A percentile compares a stretch with the other conserved stretches of the same genome.
These are phyloP conservation scores for Discostella pseudostelligera DNA, from an alignment of 108 stramenopile species.

Conservation along the genomic window DNA sequence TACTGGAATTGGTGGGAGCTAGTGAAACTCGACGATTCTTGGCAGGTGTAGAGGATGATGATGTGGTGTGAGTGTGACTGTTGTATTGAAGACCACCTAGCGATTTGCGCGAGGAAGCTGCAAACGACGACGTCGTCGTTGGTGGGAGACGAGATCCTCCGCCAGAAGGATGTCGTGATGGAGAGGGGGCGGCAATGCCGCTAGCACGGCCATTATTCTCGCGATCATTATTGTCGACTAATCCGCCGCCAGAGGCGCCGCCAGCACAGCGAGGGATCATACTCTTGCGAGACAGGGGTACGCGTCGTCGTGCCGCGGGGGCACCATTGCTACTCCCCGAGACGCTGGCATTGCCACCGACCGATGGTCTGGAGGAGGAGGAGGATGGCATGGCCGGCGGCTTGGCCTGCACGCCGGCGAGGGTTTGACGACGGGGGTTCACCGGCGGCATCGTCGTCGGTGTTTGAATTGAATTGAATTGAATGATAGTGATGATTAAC, in stretches of 20 bases:
- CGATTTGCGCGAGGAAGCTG: slow-evolving; percentile 18
- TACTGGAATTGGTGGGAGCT: slow-evolving; percentile 9
- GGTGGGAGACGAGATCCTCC: not conserved
- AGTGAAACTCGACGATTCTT: slow-evolving; percentile 36
- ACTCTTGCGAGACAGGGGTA: slow-evolving; percentile 28
- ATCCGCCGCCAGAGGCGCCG: not conserved
- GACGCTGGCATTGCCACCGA: slow-evolving; percentile 4
- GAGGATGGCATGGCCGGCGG: slow-evolving; percentile 13
- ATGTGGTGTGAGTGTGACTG: not conserved
- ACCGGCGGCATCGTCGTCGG: slow-evolving; percentile 15
- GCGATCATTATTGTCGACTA: slow-evolving; percentile 10
- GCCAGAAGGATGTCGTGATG: slow-evolving; percentile 12
- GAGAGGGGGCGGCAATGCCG: slow-evolving; percentile 27
- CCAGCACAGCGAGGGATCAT: slow-evolving; percentile 41
- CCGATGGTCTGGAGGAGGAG: not conserved
- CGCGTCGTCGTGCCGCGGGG: slow-evolving; percentile 14
- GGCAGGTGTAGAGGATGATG: slow-evolving; percentile 6
- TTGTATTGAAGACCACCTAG: slow-evolving; percentile 23
- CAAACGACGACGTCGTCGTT: not conserved
- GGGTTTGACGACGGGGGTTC: slow-evolving; percentile 41
- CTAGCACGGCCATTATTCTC: slow-evolving; percentile 6
- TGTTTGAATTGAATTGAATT: not conserved
- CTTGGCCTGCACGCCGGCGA: slow-evolving; percentile 33
- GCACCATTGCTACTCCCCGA: slow-evolving; percentile 2
- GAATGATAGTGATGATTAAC: no score